Base-by-base conservation (phyloP, 108 stramenopile genomes). In the Nitzschia palea region DNA sequence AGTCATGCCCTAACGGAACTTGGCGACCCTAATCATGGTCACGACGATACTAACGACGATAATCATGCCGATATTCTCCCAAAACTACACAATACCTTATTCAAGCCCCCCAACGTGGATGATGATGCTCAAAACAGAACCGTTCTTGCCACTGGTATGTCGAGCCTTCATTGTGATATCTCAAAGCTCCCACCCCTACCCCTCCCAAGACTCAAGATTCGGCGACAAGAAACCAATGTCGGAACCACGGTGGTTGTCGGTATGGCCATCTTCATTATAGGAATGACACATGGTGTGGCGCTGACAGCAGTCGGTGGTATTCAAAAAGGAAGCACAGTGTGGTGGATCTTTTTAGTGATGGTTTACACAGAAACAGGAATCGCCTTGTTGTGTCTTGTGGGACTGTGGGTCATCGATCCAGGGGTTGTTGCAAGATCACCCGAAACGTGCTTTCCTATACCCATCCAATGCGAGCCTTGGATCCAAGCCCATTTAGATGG, bases 371-470 rank as follows among this genome's bases (percentile, higher is more conserved):
- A 62, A 48, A n/a, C 33, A 34, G 22, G 14, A 4, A 27, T 65
- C 18, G 53, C 50, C 9, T 0, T 65, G 28, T 2, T 64, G 2
- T 64, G 42, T 28, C 31, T 54, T 3, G 4, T 23, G 8, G 71
- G 51, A 9, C 35, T 72, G 1, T 27, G 40, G 9, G 33, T 18
- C 23, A 50, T 22, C 9, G 73, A 74, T 67, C 73, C 73, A 18
- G 65, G 73, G 6, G 73, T 74, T 0, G 50, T 74, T 2, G 36
- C 52, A 22, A 65, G 73, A 4, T 55, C 65, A 12, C 36, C 58
- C 20, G 48, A 56, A 14, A 67, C 44, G 18, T 74, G 65, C 48
- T 60, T 52, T 53, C 73, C 73, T 1, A 58, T 74, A 8, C 73
- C 73, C 3, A 22, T 54, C 6, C 55, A 47, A 44, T 59, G 60